Evolutionary conservation across 2,329 filamentous ascomycete genomes (phyloP).

Genomic region (Fusarium heterosporum): DNA sequence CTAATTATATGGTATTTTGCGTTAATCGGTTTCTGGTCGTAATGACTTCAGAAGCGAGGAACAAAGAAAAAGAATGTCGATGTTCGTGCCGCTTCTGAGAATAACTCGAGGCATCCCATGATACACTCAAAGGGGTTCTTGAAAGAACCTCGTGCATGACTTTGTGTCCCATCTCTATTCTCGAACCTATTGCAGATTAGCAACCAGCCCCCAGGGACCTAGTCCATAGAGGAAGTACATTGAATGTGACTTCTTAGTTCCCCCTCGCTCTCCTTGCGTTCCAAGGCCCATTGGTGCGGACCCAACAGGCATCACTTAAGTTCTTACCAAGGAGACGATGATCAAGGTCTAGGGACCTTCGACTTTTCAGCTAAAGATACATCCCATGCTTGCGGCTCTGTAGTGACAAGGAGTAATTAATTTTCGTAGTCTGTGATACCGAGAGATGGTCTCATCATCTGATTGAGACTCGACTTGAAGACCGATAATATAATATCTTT

Average conservation of each 20-base stretch:
- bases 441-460: background rate
- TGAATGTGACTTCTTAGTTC: background rate
- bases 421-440: background rate
- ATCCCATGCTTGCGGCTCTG: background rate
- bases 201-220: background rate
- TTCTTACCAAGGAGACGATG: background rate
- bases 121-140: background rate
- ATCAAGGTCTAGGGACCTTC: background rate
- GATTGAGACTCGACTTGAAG: background rate
- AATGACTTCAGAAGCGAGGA: background rate
- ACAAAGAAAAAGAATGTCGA: slow-evolving; percentile 1
- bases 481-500: background rate
- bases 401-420: background rate
- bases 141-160: background rate
- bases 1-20: background rate
- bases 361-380: background rate
- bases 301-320: background rate
- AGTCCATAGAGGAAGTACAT: background rate
- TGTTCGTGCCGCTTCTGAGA: too few species aligned
- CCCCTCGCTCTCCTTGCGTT: background rate
- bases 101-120: background rate
- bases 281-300: background rate
- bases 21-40: background rate
- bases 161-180: background rate
- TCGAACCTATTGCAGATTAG: background rate